Conservation (phyloP, 2,329 filamentous ascomycete species). For the Epichloe aotearoae region DNA sequence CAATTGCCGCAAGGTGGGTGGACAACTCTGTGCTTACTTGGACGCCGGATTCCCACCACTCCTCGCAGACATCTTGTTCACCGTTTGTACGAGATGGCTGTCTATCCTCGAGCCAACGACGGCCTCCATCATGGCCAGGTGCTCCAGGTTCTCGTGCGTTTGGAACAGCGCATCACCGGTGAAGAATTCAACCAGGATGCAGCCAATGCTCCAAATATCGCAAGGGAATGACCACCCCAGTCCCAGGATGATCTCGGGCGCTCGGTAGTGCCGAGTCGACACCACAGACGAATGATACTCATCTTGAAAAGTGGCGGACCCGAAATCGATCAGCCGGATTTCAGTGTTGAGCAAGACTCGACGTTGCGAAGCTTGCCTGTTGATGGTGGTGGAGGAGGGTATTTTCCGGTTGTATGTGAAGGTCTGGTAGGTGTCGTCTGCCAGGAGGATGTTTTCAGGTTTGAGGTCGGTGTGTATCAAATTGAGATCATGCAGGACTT, state of each 20-base stretch:
- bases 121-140: slow-evolving; percentile 64
- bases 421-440: slow-evolving; percentile 51
- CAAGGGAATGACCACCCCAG: slow-evolving; percentile 60
- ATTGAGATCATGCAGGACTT: slow-evolving; percentile 95
- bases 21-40: slow-evolving; percentile 34
- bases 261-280: slow-evolving; percentile 56
- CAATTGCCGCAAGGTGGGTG: neutral
- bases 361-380: slow-evolving; percentile 48
- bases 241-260: slow-evolving; percentile 57
- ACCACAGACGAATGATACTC: slow-evolving; percentile 62
- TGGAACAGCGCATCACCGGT: slow-evolving; percentile 60
- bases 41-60: slow-evolving; percentile 47
- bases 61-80: slow-evolving; percentile 39
- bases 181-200: slow-evolving; percentile 59
- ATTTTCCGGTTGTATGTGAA: slow-evolving; percentile 60
- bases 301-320: slow-evolving; percentile 59
- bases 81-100: slow-evolving; percentile 35
- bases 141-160: slow-evolving; percentile 59
- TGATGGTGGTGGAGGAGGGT: slow-evolving; percentile 47
- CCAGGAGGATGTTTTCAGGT: slow-evolving; percentile 57
- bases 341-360: slow-evolving; percentile 55
- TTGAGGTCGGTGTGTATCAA: slow-evolving; percentile 83
- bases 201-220: slow-evolving; percentile 63
- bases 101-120: slow-evolving; percentile 50
- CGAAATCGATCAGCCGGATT: slow-evolving; percentile 58